Base-by-base conservation (phyloP, 2,329 filamentous ascomycete genomes). In the Diplodia intermedia region DNA sequence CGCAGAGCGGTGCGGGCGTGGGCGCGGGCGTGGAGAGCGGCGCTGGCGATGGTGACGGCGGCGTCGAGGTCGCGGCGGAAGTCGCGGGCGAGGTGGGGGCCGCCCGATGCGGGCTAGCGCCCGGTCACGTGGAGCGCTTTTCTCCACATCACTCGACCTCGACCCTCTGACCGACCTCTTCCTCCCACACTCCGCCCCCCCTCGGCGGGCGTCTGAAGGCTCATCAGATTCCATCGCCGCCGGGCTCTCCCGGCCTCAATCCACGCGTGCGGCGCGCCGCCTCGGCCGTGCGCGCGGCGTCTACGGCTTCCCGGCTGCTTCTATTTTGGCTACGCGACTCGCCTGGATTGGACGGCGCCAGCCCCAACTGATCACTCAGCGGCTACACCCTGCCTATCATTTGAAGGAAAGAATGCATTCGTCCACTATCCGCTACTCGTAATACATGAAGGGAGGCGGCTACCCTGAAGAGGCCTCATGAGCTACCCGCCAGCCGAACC, bases 261-360 rank as follows among this genome's bases (percentile, higher is more conserved):
- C 56, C 70, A 29, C 65, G 66, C 69, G 57, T 53, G 69, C 55
- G 43, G 43, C 60, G 60, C 67, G 69, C 71, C 72, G 71, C 73
- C 73, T 72, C 71, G 71, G 72, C 71, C 70, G 67, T 71, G 71
- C 66, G 72, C 62, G 40, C 61, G 62, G 67, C 67, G 66, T 56
- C 66, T 65, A 61, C 66, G 47, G 33, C 52, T 40, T 40, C 67
- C 61, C 63, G 67, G 62, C 61, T 15, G 49, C 60, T 68, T 56
- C 68, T 68, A 65, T 65, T 65, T 76, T 72, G 75, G 77, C 74
- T 78, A 78, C 76, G 77, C 77, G 76, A 77, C 73, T 69, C 61
- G 74, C 76, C 77, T 73, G 75, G 76, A 79, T 79, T 79, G 77
- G 77, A 77, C 71, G 68, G 53, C 55, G 74, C 73, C 73, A 72